Conservation (phyloP, 768 basidiomycete genomes). For the Lentinula edodes region DNA sequence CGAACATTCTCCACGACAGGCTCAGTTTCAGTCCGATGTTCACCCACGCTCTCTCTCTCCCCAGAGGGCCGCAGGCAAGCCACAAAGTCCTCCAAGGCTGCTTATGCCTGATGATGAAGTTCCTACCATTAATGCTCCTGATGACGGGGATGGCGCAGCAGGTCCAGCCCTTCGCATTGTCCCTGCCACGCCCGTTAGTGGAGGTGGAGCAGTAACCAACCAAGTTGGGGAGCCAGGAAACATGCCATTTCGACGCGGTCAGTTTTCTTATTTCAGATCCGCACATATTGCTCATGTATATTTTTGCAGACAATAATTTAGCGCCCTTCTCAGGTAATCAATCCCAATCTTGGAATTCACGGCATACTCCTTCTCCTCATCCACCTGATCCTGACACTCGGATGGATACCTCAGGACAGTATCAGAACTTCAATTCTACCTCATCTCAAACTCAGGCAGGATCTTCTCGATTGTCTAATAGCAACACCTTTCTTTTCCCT, state of each 20-base stretch:
- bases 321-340: not conserved
- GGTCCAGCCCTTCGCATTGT: constrained; percentile 74
- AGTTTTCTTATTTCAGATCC: constrained; percentile 17
- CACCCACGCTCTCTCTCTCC: constrained; percentile 20
- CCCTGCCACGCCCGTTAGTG: constrained; percentile 75
- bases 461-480: constrained; percentile 23
- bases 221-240: constrained; percentile 14
- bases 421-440: not conserved
- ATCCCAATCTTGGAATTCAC: not conserved
- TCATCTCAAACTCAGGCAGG: constrained; percentile 15
- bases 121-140: constrained; percentile 56
- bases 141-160: constrained; percentile 42
- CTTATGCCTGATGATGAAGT: constrained; percentile 28
- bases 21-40: constrained; percentile 10
- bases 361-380: constrained; percentile 6
- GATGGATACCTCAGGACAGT: not conserved
- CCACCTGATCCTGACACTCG: not conserved
- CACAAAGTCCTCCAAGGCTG: constrained; percentile 58
- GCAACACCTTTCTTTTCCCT: constrained; percentile 33
- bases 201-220: constrained; percentile 44
- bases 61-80: constrained; percentile 33
- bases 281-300: not conserved
- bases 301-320: constrained; percentile 1
- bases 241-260: constrained; percentile 53
- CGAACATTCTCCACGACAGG: constrained; percentile 23